Percentiles rank a stretch among this genome's conserved stretches.
These are phyloP conservation scores for Aschersonia sp. DNA, from an alignment of 2,329 filamentous ascomycete species.

Conservation along the genomic window DNA sequence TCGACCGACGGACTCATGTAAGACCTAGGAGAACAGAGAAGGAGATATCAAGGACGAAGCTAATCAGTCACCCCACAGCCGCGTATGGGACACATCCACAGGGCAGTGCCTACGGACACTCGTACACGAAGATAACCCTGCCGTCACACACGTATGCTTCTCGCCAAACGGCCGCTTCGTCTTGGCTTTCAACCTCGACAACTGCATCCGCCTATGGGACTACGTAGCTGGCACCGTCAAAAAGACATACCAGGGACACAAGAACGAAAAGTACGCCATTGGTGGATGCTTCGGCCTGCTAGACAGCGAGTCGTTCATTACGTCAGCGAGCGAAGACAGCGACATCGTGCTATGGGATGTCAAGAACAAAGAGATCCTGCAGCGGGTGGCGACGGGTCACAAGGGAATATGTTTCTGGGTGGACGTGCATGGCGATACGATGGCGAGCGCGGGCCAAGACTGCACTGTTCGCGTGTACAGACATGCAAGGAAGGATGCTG, in stretches of 20 bases:
- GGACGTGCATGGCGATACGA: constrained; percentile 39
- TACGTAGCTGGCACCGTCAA: constrained; percentile 83
- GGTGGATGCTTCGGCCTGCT: constrained; percentile 63
- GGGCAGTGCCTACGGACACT: constrained; percentile 91
- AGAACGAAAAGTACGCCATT: constrained; percentile 74
- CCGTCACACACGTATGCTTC: constrained; percentile 81
- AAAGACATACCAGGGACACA: constrained; percentile 94
- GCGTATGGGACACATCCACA: constrained; percentile 91
- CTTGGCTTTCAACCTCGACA: constrained; percentile 82
- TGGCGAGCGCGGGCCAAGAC: constrained; percentile 45
- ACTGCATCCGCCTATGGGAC: constrained; percentile 83
- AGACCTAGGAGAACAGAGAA: constrained; percentile 14
- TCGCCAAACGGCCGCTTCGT: constrained; percentile 89
- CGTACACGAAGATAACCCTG: constrained; percentile 90
- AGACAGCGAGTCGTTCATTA: constrained; percentile 44
- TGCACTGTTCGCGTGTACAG: constrained; percentile 35
- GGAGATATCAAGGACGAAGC: not conserved
- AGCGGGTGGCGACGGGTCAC: constrained; percentile 38
- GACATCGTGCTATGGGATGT: constrained; percentile 84
- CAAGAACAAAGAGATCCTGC: constrained; percentile 67
- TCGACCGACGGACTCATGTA: constrained; percentile 81
- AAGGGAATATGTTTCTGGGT: constrained; percentile 52
- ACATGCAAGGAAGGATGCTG: constrained; percentile 8
- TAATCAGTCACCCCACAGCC: constrained; percentile 24
- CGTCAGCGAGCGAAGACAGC: constrained; percentile 78